phyloP scores from a whole-genome alignment of 1,139 yeast genomes.

The Eremothecium coryli region DNA sequence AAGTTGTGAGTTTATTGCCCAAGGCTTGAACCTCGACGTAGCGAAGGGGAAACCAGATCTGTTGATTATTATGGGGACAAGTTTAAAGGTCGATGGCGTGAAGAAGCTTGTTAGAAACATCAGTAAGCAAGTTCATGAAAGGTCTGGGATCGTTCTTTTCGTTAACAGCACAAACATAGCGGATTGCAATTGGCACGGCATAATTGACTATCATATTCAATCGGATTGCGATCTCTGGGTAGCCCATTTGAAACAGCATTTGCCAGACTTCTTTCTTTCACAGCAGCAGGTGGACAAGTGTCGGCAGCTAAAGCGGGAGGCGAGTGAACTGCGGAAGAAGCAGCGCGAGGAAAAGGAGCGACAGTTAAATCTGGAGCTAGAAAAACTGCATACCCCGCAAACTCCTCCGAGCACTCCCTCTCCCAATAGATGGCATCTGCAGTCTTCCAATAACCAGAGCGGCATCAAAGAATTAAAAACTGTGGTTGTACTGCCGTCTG shows the following conservation, averaged over 20 bases:
- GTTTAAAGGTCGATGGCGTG: slow-evolving; percentile 80
- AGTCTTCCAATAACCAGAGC: neutral
- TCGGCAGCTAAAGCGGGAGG: slow-evolving; percentile 26
- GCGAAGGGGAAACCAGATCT: slow-evolving; percentile 60
- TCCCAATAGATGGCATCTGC: neutral
- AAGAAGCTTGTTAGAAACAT: slow-evolving; percentile 61
- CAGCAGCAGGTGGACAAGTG: slow-evolving; percentile 26
- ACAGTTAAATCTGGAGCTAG: neutral
- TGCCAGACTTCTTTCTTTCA: slow-evolving; percentile 28
- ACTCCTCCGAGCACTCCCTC: slow-evolving; percentile 7
- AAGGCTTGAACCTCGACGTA: slow-evolving; percentile 57
- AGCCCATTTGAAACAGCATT: slow-evolving; percentile 18
- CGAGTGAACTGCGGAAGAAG: slow-evolving; percentile 25
- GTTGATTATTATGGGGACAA: slow-evolving; percentile 76
- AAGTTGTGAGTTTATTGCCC: slow-evolving; percentile 67
- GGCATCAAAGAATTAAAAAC: neutral
- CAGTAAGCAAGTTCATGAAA: slow-evolving; percentile 56
- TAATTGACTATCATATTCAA: slow-evolving; percentile 49
- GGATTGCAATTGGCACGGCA: slow-evolving; percentile 45
- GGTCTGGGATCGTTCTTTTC: slow-evolving; percentile 50
- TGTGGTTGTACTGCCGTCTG: neutral
- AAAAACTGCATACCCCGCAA: neutral
- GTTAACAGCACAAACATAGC: slow-evolving; percentile 44
- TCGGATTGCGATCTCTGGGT: slow-evolving; percentile 83
- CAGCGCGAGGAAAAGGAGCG: slow-evolving; percentile 11